Base-by-base conservation (phyloP, 2,329 filamentous ascomycete genomes). In the Lasiodiplodia citricola region DNA sequence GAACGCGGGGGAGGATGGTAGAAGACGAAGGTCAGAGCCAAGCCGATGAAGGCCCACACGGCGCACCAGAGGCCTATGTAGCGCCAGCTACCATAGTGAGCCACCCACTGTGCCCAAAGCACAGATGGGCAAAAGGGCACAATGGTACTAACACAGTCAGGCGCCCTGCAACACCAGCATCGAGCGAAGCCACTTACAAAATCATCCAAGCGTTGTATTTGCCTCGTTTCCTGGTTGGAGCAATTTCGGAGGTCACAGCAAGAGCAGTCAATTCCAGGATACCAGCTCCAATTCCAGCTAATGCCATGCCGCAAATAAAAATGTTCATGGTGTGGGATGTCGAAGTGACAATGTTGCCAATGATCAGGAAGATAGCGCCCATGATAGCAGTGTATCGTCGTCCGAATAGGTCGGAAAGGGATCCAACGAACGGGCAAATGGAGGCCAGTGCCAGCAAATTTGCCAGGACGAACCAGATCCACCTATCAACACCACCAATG, bases 401-500 rank as follows among this genome's bases (percentile, higher is more conserved):
- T 3, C 78, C 78, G 25, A 79, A 78, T 7, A 80, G 68, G 70
- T 79, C 78, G 25, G 78, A 76, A 6, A 79, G 72, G 65, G 78
- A 80, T 18, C 77, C 78, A 50, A 76, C 76, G 56, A 77, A 79
- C 0, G 78, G 77, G 38, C 74, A 77, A 11, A 74, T 72, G 2
- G 77, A 76, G 38, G 8, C 65, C 41, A 67, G 28, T 2, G 84
- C 81, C n/a, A 87, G 81, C 14, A 87, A 76, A 70, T 87, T 84
- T 31, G 73, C 78, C 23, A 80, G 71, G n/a, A 74, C 66, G 35
- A 71, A 71, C 88, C 87, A 88, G 44, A 87, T 81, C 85, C 85
- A 88, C 68, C 84, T 79, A 7, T 68, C 56, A 13, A 82, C 77
- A 66, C 87, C 87, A 28, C 87, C 87, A 70, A 90, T 84, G 38